Evolutionary conservation across 495 filamentous ascomycete species (phyloP).

Genomic region (Platismatia glauca): DNA sequence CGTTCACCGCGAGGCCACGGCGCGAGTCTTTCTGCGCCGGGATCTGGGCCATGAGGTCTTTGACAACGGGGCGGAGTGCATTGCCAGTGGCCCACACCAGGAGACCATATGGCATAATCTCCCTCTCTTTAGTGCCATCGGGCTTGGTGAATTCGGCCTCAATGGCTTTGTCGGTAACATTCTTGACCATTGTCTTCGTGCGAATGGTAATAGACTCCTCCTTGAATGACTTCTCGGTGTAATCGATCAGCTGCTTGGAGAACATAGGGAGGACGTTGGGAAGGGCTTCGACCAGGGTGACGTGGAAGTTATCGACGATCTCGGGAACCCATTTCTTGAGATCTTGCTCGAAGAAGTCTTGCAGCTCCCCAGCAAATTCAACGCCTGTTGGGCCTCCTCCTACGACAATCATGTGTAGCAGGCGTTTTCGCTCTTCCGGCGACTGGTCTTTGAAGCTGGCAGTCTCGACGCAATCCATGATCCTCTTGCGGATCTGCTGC

Average conservation of each 20-base stretch:
- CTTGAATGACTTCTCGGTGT: constrained; percentile 97
- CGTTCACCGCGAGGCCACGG: constrained; percentile 90
- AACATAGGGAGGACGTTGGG: constrained; percentile 98
- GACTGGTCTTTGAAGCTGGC: constrained; percentile 96
- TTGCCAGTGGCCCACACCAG: constrained; percentile 99
- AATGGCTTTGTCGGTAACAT: constrained; percentile 88
- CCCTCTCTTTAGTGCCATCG: constrained; percentile 72
- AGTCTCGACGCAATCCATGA: constrained; percentile 99
- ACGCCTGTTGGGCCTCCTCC: constrained; percentile 97
- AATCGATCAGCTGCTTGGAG: constrained; percentile 98
- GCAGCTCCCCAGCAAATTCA: constrained; percentile 94
- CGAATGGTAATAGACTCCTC: constrained; percentile 94
- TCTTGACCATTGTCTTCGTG: constrained; percentile 99
- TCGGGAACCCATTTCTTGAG: constrained; percentile 97
- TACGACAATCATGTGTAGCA: constrained; percentile 98
- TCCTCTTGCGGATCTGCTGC: constrained; percentile 89
- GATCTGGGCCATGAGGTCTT: constrained; percentile 83
- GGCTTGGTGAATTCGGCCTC: constrained; percentile 79
- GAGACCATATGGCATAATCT: constrained; percentile 87
- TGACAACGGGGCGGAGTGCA: constrained; percentile 76
- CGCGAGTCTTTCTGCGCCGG: constrained; percentile 92
- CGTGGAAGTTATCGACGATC: constrained; percentile 86
- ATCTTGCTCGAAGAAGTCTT: constrained; percentile 97
- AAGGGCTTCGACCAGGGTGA: constrained; percentile 96
- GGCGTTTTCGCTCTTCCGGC: constrained; percentile 80